Base-by-base conservation (phyloP, 176 grass and related monocot genomes). In the Olyra latifolia region DNA sequence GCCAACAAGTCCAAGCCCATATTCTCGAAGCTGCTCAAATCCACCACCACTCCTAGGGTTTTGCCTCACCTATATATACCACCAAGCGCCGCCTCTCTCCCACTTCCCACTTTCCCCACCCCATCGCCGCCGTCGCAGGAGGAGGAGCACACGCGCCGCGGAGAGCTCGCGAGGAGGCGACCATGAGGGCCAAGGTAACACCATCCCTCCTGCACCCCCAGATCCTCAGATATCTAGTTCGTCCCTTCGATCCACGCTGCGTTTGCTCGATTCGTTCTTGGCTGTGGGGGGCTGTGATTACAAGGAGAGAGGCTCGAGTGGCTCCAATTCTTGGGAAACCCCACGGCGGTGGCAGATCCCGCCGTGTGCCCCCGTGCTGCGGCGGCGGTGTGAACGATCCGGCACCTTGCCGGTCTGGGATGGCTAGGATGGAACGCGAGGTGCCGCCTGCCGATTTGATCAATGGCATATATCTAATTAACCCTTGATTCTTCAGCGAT, bases 101-200 rank as follows among this genome's bases (percentile, higher is more conserved):
- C 39, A 39, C 6, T 68, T 80, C 17, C 75, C 40, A 10, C 28
- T 25, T 4, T 13, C 10, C 45, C 43, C 48, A 24, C 50, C 40
- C 52, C 41, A 4, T 49, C 23, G 75, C 16, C 48, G 74, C 62
- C 74, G 80, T 32, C 70, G 17, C 72, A 12, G n/a, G 3, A 63
- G 44, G 1, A 69, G 57, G 17, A 85, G 72, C 66, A 45, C 80
- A 40, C 25, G 62, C 46, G 60, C 62, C 62, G 19, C 85, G 82
- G 75, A 68, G 73, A 76, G 38, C 61, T 5, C 57, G 10, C 4
- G 32, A 84, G 72, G 41, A 62, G 49, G 61, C 60, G 62, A 88
- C 32, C 78, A 94, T 94, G 91, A 94, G 88, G 88, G 91, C 91
- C 80, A 91, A 91, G 88, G 91, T 94, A 74, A 69, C 40, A 28